These are phyloP conservation scores for Mycena belliarum DNA, from an alignment of 768 basidiomycete genomes.

Conservation along the genomic window DNA sequence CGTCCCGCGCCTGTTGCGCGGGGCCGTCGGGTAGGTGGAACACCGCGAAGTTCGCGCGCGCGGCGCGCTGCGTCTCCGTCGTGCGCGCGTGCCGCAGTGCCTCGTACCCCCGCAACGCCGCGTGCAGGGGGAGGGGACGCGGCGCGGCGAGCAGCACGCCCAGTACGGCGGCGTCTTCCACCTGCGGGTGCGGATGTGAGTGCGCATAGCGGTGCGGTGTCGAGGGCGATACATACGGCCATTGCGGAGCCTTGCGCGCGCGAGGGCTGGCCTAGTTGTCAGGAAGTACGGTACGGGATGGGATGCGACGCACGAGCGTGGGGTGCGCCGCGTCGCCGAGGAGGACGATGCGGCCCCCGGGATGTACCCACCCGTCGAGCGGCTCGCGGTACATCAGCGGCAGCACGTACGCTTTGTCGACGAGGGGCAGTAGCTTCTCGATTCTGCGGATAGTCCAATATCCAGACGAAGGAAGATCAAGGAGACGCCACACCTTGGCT, in stretches of 20 bases:
- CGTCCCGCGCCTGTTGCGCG: constrained; percentile 53
- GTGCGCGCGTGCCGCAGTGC: constrained; percentile 51
- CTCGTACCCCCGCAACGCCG: constrained; percentile 57
- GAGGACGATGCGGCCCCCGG: not conserved
- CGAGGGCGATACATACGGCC: too few species aligned
- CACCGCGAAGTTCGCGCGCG: constrained; percentile 52
- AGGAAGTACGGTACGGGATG: too few species aligned
- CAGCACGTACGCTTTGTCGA: not conserved
- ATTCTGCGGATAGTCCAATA: too few species aligned
- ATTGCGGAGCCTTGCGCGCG: not conserved
- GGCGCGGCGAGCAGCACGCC: constrained; percentile 54
- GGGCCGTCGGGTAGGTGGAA: constrained; percentile 64
- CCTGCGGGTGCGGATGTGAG: too few species aligned
- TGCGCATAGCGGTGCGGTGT: too few species aligned
- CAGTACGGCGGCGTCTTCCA: constrained; percentile 40
- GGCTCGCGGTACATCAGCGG: not conserved
- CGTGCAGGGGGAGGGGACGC: constrained; percentile 41
- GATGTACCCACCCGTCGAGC: not conserved
- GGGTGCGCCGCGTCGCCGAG: not conserved
- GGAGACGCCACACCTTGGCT: too few species aligned
- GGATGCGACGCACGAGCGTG: not conserved
- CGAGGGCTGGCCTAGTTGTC: too few species aligned
- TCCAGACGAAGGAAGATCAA: too few species aligned
- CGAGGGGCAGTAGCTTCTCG: not conserved
- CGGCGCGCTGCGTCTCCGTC: constrained; percentile 48